A percentile compares a stretch with the other conserved stretches of the same genome.
Conservation (phyloP, 2,329 filamentous ascomycete genomes). For the Colletotrichum theobromicola region DNA sequence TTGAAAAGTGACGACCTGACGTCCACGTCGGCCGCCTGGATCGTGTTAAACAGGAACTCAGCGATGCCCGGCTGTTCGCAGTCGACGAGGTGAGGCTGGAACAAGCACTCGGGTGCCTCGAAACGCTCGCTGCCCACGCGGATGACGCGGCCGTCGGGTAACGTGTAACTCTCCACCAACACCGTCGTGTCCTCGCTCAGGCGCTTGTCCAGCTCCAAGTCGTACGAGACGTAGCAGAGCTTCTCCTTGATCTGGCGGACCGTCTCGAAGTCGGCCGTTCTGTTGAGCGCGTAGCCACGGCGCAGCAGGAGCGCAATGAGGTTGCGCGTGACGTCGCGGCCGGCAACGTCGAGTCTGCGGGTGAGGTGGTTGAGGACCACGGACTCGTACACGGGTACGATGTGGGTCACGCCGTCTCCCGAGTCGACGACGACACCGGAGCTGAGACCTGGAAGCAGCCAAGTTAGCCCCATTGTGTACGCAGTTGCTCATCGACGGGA, state of each 20-base stretch:
- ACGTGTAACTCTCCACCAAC: slow-evolving; percentile 94
- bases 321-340: slow-evolving; percentile 97
- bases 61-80: slow-evolving; percentile 96
- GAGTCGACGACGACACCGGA: slow-evolving; percentile 98
- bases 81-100: slow-evolving; percentile 97
- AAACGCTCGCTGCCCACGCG: slow-evolving; percentile 96
- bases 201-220: slow-evolving; percentile 93
- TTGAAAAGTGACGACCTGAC: slow-evolving; percentile 94
- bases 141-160: slow-evolving; percentile 95
- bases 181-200: slow-evolving; percentile 97
- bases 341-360: slow-evolving; percentile 90
- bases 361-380: slow-evolving; percentile 98
- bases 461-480: neutral
- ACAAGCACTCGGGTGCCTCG: slow-evolving; percentile 96
- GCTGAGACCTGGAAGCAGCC: slow-evolving; percentile 68
- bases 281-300: slow-evolving; percentile 94
- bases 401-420: slow-evolving; percentile 97
- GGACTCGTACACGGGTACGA: slow-evolving; percentile 97
- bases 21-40: slow-evolving; percentile 94
- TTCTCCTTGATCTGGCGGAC: slow-evolving; percentile 99
- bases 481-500: neutral
- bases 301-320: slow-evolving; percentile 93
- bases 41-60: slow-evolving; percentile 98
- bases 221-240: slow-evolving; percentile 98
- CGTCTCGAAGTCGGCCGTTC: slow-evolving; percentile 98